Percentiles rank a stretch among this genome's conserved stretches.
Evolutionary conservation across 2,329 filamentous ascomycete species (phyloP).

Genomic region (Mollisia scopiformis): DNA sequence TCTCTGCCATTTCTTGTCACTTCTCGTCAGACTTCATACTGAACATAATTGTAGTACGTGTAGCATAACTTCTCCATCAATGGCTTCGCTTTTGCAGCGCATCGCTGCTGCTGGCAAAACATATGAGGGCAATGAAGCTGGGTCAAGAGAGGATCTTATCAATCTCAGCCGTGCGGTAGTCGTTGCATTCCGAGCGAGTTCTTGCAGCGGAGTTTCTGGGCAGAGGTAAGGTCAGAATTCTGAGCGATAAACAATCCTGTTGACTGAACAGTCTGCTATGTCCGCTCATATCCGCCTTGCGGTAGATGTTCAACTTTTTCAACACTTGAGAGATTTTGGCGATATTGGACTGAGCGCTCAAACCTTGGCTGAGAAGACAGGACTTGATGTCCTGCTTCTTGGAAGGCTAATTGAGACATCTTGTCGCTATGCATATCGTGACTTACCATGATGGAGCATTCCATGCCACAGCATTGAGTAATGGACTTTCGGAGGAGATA

Average conservation of each 20-base stretch:
- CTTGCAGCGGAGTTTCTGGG: conserved; percentile 42
- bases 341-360: background rate
- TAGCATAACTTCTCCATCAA: background rate
- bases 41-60: too few species aligned
- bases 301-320: conserved; percentile 3
- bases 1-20: too few species aligned
- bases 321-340: conserved; percentile 1
- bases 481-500: conserved; percentile 39
- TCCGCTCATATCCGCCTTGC: conserved; percentile 34
- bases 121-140: conserved; percentile 38
- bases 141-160: conserved; percentile 42
- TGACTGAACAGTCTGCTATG: conserved; percentile 36
- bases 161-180: conserved; percentile 40
- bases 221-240: conserved; percentile 36
- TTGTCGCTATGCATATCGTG: conserved; percentile 1
- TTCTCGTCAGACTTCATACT: too few species aligned
- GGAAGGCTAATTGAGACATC: background rate
- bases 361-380: background rate
- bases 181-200: conserved; percentile 42
- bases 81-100: background rate
- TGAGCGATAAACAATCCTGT: background rate
- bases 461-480: conserved; percentile 35
- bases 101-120: conserved; percentile 32
- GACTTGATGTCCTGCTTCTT: background rate
- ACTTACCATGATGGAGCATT: conserved; percentile 22